phyloP scores from a whole-genome alignment of 2,329 filamentous ascomycete genomes.

The Fusarium sarcochroum region DNA sequence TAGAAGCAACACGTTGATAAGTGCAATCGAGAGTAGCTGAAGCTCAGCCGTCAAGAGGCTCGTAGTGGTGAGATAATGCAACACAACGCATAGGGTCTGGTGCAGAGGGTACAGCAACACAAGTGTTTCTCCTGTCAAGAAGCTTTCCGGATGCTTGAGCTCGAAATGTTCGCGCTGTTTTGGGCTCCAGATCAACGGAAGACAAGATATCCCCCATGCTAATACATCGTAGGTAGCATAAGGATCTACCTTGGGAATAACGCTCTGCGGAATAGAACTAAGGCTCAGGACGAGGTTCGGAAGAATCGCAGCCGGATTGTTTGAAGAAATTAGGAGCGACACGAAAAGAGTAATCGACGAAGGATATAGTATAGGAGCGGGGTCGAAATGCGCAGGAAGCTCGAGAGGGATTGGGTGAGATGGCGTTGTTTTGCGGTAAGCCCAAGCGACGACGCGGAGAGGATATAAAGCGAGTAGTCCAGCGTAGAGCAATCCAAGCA shows the following conservation, averaged over 20 bases:
- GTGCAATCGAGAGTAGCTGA: constrained; percentile 84
- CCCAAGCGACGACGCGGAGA: constrained; percentile 67
- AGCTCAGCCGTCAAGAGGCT: constrained; percentile 90
- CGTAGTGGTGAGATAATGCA: constrained; percentile 88
- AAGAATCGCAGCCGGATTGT: constrained; percentile 73
- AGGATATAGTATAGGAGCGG: constrained; percentile 91
- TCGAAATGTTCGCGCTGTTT: constrained; percentile 28
- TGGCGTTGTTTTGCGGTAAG: constrained; percentile 57
- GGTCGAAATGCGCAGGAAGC: constrained; percentile 86
- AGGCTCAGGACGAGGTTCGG: constrained; percentile 88
- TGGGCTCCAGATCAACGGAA: constrained; percentile 69
- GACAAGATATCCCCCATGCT: constrained; percentile 84
- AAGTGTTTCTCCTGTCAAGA: constrained; percentile 69
- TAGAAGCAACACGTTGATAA: constrained; percentile 86
- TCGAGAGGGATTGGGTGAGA: constrained; percentile 59
- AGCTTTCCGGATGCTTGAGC: constrained; percentile 53
- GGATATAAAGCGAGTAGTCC: constrained; percentile 69
- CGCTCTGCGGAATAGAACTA: constrained; percentile 78
- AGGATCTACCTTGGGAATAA: constrained; percentile 76
- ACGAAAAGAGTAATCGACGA: constrained; percentile 81
- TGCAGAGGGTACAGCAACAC: constrained; percentile 86
- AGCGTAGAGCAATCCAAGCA: constrained; percentile 54
- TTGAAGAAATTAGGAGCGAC: constrained; percentile 78
- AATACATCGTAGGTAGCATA: constrained; percentile 71
- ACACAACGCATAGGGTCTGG: constrained; percentile 78